Conservation (phyloP, 306 rosid species). For the Crotalaria pallida region DNA sequence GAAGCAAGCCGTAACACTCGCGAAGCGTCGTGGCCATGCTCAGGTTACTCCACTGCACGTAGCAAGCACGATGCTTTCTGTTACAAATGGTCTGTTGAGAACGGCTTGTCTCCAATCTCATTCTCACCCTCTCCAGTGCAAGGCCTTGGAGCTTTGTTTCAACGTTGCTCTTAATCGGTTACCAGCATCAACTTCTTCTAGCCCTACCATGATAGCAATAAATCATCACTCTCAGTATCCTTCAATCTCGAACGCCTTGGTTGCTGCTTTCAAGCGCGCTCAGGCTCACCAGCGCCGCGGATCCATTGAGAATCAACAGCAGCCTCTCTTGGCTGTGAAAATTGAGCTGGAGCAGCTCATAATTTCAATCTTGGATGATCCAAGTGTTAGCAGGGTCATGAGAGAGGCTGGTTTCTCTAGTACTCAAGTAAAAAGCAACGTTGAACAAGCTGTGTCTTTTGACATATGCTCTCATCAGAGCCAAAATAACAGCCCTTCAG, state of each 20-base stretch:
- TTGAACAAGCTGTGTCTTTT: constrained; percentile 74
- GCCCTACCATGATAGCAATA: constrained; percentile 63
- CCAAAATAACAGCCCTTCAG: constrained; percentile 19
- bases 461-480: constrained; percentile 64
- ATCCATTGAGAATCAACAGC: constrained; percentile 91
- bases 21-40: constrained; percentile 87
- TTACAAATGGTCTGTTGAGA: constrained; percentile 58
- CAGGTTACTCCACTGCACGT: constrained; percentile 98
- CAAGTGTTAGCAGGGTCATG: constrained; percentile 96
- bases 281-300: constrained; percentile 98
- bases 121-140: constrained; percentile 98
- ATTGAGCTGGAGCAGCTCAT: constrained; percentile 85
- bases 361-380: constrained; percentile 87
- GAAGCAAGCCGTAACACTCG: constrained; percentile 69
- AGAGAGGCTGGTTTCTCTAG: constrained; percentile 86
- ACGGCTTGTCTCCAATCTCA: constrained; percentile 86
- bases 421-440: constrained; percentile 80
- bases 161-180: constrained; percentile 90
- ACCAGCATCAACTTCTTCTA: constrained; percentile 63
- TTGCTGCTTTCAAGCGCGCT: constrained; percentile 92
- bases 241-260: constrained; percentile 89
- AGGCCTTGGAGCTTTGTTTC: constrained; percentile 95
- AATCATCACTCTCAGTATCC: constrained; percentile 51
- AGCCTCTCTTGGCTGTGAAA: constrained; percentile 74
- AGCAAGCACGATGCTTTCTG: constrained; percentile 73